Conservation (phyloP, 225 moss, liverwort and hornwort species). For the Asterella californica region DNA sequence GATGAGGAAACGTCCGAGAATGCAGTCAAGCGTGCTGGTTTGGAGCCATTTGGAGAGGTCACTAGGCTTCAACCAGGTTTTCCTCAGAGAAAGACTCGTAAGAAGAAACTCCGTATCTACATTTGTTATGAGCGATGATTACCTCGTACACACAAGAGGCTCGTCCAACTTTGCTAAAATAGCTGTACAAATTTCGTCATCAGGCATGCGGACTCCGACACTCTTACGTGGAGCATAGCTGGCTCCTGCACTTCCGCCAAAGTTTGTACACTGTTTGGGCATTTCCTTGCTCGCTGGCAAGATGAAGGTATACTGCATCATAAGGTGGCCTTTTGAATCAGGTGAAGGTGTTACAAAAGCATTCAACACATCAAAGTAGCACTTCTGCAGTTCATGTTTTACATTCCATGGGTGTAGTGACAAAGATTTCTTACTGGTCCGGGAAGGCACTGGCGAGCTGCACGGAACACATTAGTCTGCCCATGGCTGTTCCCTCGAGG, state of each 20-base stretch:
- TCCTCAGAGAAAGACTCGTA: background rate
- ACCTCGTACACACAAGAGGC: conserved; percentile 50
- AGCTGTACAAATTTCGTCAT: conserved; percentile 44
- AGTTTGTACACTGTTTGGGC: conserved; percentile 91
- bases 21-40: background rate
- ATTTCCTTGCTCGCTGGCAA: conserved; percentile 90
- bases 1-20: background rate
- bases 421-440: conserved; percentile 61
- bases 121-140: background rate
- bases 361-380: background rate
- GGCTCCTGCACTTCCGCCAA: conserved; percentile 78
- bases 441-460: conserved; percentile 90
- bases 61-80: background rate
- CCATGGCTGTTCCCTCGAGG: conserved; percentile 93
- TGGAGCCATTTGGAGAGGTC: background rate
- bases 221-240: conserved; percentile 73
- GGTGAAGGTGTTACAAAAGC: background rate
- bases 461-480: conserved; percentile 91
- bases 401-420: too few species aligned
- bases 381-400: background rate
- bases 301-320: conserved; percentile 83
- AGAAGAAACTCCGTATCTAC: background rate
- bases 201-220: conserved; percentile 50
- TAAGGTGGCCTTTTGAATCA: background rate
- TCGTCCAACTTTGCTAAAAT: conserved; percentile 41